Conservation (phyloP, 257 asterid species). For the Nicotiana sylvestris region DNA sequence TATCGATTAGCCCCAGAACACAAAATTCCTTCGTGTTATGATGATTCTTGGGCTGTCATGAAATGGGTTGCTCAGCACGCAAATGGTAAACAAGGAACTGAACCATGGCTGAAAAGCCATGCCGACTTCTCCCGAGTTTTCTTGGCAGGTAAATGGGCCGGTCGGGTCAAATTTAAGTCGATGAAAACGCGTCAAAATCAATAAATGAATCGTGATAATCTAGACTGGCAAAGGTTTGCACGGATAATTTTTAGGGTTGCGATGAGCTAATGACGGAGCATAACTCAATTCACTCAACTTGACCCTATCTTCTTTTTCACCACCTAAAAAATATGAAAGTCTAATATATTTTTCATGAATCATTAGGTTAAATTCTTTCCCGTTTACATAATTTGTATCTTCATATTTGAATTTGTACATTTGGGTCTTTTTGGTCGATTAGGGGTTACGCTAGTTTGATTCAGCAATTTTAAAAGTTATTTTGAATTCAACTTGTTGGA, state of each 20-base stretch:
- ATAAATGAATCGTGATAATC: background rate
- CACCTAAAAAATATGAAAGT: too few relatives aligned
- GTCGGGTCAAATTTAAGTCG: background rate
- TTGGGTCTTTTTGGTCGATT: background rate
- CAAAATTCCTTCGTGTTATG: constrained; percentile 61
- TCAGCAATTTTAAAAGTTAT: background rate
- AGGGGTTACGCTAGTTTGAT: background rate
- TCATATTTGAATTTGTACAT: background rate
- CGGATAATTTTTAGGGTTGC: background rate
- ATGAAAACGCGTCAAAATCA: background rate
- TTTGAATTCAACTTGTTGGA: background rate
- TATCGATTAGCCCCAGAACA: constrained; percentile 71
- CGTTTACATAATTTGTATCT: background rate
- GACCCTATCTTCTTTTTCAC: background rate
- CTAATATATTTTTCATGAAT: too few relatives aligned
- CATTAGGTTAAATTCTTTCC: background rate
- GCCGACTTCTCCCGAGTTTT: constrained; percentile 46
- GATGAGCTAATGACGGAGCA: background rate
- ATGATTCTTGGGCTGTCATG: constrained; percentile 49
- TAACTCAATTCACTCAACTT: background rate
- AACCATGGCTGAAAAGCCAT: constrained; percentile 49
- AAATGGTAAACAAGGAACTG: constrained; percentile 30
- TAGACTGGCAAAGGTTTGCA: background rate
- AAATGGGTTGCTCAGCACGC: constrained; percentile 51
- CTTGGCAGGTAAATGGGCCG: constrained; percentile 34